Evolutionary conservation across 306 rosid genomes (phyloP).

Genomic region (Canavalia gladiata): DNA sequence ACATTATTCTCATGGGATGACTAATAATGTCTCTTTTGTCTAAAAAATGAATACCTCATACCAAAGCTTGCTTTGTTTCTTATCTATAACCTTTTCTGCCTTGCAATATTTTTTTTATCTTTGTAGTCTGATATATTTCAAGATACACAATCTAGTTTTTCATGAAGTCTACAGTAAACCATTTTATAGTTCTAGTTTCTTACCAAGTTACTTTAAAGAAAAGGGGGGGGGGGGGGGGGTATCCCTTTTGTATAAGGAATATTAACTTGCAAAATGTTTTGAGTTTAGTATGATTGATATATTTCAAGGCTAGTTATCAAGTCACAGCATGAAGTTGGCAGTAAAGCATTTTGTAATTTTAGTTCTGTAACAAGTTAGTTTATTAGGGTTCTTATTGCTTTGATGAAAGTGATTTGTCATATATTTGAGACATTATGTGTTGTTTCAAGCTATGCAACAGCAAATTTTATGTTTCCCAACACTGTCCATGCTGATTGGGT

Average conservation of each 20-base stretch:
- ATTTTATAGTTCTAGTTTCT: constrained; percentile 30
- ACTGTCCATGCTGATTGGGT: constrained; percentile 16
- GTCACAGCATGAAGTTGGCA: neutral
- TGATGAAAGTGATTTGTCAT: constrained; percentile 16
- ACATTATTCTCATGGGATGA: neutral
- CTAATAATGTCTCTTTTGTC: neutral
- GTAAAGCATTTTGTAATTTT: constrained; percentile 29
- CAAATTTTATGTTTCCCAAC: constrained; percentile 7
- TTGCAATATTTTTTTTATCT: constrained; percentile 21
- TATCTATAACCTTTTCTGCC: neutral
- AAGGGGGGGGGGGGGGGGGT: too few relatives aligned
- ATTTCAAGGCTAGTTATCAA: neutral
- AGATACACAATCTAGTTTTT: constrained; percentile 6
- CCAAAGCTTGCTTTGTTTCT: constrained; percentile 14
- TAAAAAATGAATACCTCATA: constrained; percentile 21
- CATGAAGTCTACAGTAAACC: constrained; percentile 17
- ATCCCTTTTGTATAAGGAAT: neutral
- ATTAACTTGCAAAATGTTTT: constrained; percentile 4
- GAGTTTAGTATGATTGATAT: neutral
- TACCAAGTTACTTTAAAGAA: neutral
- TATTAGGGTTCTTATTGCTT: neutral
- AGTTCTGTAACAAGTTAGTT: neutral
- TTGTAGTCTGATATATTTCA: neutral
- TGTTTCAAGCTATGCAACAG: constrained; percentile 35
- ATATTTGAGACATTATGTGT: constrained; percentile 13